Evolutionary conservation across 2,329 filamentous ascomycete genomes (phyloP).

Genomic region (Bertia moriformis): DNA sequence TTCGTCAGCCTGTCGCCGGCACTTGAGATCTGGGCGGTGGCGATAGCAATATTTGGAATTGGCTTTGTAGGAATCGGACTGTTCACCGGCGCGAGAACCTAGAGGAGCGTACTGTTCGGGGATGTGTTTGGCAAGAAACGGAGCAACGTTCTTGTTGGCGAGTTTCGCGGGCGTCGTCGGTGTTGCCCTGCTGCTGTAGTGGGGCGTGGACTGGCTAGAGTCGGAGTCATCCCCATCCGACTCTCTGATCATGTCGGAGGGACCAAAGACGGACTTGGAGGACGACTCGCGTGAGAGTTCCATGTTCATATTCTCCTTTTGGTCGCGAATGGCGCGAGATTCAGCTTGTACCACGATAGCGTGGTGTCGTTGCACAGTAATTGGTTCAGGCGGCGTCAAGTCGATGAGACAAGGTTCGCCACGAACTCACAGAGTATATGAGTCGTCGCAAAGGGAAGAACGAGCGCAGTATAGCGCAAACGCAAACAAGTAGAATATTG

Average conservation of each 20-base stretch:
- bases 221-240: not conserved
- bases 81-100: not conserved
- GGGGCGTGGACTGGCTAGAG: not conserved
- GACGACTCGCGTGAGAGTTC: not conserved
- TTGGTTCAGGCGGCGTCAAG: too few species aligned
- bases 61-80: conserved; percentile 21
- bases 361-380: too few species aligned
- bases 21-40: conserved; percentile 86
- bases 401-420: too few species aligned
- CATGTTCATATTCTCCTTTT: not conserved
- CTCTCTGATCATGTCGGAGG: not conserved
- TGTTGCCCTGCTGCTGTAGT: not conserved
- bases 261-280: not conserved
- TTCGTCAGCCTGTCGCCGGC: conserved; percentile 81
- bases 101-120: not conserved
- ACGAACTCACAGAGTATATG: too few species aligned
- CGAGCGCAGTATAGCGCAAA: too few species aligned
- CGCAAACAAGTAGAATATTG: too few species aligned
- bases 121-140: not conserved
- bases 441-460: too few species aligned
- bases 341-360: too few species aligned
- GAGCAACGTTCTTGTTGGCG: not conserved
- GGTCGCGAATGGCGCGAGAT: too few species aligned
- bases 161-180: not conserved
- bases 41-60: conserved; percentile 94